Conservation (phyloP, 176 grass and related monocot genomes). For the Rhipidocladum racemiflorum region DNA sequence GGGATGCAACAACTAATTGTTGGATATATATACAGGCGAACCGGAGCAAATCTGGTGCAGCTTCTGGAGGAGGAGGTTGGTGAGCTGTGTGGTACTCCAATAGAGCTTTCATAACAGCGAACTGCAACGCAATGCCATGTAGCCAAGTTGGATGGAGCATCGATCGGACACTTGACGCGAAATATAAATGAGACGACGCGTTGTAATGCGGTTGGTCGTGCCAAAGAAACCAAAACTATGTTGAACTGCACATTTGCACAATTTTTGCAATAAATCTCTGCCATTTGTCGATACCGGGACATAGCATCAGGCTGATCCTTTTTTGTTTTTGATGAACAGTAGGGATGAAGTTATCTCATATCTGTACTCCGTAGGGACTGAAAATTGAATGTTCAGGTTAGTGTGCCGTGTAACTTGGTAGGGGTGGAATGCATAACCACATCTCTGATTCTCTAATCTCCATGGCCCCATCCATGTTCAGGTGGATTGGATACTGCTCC, state of each 20-base stretch:
- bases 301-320: background rate
- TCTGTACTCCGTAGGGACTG: background rate
- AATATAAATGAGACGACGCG: background rate
- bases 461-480: background rate
- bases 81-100: too few species aligned
- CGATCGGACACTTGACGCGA: background rate
- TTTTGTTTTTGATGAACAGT: background rate
- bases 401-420: background rate
- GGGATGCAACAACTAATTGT: slow-evolving; percentile 46
- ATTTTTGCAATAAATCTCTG: background rate
- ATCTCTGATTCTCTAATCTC: background rate
- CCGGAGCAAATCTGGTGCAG: slow-evolving; percentile 53
- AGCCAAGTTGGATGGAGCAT: background rate
- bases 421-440: background rate
- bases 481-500: background rate
- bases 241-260: background rate
- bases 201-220: background rate
- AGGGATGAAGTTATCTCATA: background rate
- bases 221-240: background rate
- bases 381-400: background rate
- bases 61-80: slow-evolving; percentile 65
- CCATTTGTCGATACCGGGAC: background rate
- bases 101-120: background rate
- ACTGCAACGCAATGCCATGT: background rate
- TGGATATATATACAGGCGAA: slow-evolving; percentile 86